A percentile compares a stretch with the other conserved stretches of the same genome.
Conservation (phyloP, 2,329 filamentous ascomycete species). For the Neurospora crassa region DNA sequence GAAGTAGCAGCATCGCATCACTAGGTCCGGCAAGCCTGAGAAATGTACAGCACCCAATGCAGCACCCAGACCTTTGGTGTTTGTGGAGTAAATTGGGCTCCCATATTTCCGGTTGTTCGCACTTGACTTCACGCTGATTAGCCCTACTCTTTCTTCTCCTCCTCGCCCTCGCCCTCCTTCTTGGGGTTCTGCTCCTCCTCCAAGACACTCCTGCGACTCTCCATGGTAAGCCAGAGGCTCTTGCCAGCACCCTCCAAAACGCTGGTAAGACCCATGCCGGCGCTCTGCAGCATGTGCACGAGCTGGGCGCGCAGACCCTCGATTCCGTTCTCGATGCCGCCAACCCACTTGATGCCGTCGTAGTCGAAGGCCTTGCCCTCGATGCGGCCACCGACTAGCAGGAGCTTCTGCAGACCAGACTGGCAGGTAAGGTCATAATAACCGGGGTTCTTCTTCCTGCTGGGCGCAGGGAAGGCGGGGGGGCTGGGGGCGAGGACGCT, state of each 20-base stretch:
- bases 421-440: constrained; percentile 77
- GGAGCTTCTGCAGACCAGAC: constrained; percentile 72
- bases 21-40: background rate
- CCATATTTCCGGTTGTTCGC: background rate
- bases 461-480: constrained; percentile 68
- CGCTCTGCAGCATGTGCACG: constrained; percentile 68
- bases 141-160: constrained; percentile 20
- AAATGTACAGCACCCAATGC: background rate
- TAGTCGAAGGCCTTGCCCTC: constrained; percentile 79
- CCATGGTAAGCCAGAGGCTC: constrained; percentile 80
- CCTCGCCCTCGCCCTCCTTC: constrained; percentile 16
- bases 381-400: constrained; percentile 76
- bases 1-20: background rate
- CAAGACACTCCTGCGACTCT: constrained; percentile 69
- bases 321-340: constrained; percentile 71
- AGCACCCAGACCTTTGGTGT: background rate
- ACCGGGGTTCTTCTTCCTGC: constrained; percentile 63
- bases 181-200: constrained; percentile 48
- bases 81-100: background rate
- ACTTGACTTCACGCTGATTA: constrained; percentile 1
- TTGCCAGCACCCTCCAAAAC: constrained; percentile 72
- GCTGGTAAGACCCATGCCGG: constrained; percentile 66
- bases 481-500: constrained; percentile 65
- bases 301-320: constrained; percentile 75
- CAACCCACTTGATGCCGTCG: constrained; percentile 54